These are phyloP conservation scores for Stagonosporopsis rhizophila DNA, from an alignment of 2,329 filamentous ascomycete genomes.

Conservation along the genomic window DNA sequence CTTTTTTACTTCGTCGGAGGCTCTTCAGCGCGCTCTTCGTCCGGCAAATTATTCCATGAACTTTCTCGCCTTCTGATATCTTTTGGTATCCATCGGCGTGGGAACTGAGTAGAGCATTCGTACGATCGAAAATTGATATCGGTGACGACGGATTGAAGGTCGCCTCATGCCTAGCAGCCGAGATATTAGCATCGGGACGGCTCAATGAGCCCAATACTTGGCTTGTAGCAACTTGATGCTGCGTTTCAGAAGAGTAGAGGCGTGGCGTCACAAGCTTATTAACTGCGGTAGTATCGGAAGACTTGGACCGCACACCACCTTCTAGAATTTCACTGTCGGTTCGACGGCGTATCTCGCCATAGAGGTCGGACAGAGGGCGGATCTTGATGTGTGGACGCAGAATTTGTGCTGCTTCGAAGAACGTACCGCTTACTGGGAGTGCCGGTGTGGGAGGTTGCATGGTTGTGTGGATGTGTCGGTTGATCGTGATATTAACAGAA, in stretches of 20 bases:
- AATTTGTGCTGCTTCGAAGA: not conserved
- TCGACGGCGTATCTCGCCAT: too few relatives aligned
- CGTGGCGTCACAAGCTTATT: not conserved
- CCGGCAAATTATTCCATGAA: not conserved
- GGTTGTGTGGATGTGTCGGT: not conserved
- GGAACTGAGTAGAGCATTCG: not conserved
- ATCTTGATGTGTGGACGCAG: not conserved
- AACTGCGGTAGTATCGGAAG: not conserved
- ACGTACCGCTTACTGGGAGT: not conserved
- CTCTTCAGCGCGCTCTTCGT: not conserved
- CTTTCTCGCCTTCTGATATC: not conserved
- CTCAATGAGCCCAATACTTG: not conserved
- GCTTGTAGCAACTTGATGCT: conserved; percentile 5
- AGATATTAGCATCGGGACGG: not conserved
- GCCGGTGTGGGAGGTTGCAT: not conserved
- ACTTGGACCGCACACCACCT: not conserved
- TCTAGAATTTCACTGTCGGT: not conserved
- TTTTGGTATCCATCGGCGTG: not conserved
- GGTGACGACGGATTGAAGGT: not conserved
- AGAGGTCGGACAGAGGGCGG: not conserved
- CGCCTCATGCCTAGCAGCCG: not conserved
- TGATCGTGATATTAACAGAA: not conserved
- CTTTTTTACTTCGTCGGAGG: not conserved
- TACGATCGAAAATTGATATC: not conserved
- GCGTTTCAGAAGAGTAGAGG: not conserved